Percentiles rank a stretch among this genome's conserved stretches.
These are phyloP conservation scores for Cyphellophora europaea DNA, from an alignment of 2,329 filamentous ascomycete species.

Conservation along the genomic window DNA sequence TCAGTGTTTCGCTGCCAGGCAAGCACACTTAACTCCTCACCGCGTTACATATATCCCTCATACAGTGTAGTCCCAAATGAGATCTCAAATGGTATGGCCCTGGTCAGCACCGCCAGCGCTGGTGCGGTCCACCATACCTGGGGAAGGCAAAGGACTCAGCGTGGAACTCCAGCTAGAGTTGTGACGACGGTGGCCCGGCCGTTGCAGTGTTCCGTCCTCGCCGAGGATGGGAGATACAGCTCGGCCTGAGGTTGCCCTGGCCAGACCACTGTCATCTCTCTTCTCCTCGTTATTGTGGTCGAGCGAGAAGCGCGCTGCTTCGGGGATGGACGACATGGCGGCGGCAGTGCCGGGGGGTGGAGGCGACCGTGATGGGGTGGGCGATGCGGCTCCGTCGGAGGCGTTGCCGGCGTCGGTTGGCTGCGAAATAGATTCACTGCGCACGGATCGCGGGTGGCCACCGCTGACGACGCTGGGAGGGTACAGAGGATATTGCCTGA, in stretches of 20 bases:
- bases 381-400: not conserved
- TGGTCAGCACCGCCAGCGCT: not conserved
- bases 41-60: too few species aligned
- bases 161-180: not conserved
- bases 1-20: too few species aligned
- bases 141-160: not conserved
- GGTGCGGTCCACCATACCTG: not conserved
- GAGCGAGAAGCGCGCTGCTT: not conserved
- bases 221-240: too few species aligned
- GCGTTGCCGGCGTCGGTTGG: not conserved
- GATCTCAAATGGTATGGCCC: not conserved
- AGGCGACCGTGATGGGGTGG: too few species aligned
- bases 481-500: slow-evolving; percentile 7
- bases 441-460: not conserved
- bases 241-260: not conserved
- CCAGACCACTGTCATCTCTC: not conserved
- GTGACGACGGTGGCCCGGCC: not conserved
- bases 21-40: too few species aligned
- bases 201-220: not conserved
- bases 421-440: not conserved
- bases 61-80: too few species aligned
- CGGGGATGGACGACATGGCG: not conserved
- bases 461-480: slow-evolving; percentile 9
- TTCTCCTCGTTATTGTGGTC: not conserved
- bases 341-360: too few species aligned